These are phyloP conservation scores for Aspergillus arachidicola DNA, from an alignment of 2,329 filamentous ascomycete species.

Conservation along the genomic window DNA sequence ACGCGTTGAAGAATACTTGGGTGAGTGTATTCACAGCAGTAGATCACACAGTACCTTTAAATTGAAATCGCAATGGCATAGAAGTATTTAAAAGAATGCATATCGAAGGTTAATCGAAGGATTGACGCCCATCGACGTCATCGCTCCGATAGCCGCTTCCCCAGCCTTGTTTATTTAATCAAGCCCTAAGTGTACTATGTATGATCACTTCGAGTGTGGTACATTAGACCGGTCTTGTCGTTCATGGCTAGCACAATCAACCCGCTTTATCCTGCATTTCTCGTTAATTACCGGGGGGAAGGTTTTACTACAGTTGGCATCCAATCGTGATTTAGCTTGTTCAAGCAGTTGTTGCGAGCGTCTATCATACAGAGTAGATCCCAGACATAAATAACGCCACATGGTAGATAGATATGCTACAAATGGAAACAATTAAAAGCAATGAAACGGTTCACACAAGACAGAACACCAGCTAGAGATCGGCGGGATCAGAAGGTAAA, in stretches of 20 bases:
- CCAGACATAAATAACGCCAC: neutral
- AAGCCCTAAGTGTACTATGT: too few species aligned
- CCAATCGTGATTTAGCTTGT: neutral
- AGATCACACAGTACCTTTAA: too few species aligned
- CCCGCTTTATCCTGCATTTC: neutral
- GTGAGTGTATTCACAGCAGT: neutral
- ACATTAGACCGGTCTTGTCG: neutral
- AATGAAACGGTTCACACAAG: neutral
- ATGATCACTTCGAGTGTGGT: neutral
- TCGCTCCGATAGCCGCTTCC: too few species aligned
- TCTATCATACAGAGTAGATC: neutral
- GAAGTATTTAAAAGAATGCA: too few species aligned
- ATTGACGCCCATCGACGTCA: too few species aligned
- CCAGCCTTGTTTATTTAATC: too few species aligned
- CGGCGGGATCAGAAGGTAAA: conserved; percentile 29
- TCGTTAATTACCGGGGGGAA: neutral
- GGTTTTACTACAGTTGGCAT: neutral
- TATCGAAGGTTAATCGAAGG: too few species aligned
- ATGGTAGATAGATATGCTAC: conserved; percentile 4
- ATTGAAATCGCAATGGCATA: too few species aligned
- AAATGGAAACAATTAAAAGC: conserved; percentile 2
- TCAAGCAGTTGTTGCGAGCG: neutral
- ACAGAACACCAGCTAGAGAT: conserved; percentile 19
- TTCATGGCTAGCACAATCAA: neutral
- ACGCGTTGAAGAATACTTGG: neutral